phyloP scores from a whole-genome alignment of 2,329 filamentous ascomycete genomes.

The Fusarium camptoceras region DNA sequence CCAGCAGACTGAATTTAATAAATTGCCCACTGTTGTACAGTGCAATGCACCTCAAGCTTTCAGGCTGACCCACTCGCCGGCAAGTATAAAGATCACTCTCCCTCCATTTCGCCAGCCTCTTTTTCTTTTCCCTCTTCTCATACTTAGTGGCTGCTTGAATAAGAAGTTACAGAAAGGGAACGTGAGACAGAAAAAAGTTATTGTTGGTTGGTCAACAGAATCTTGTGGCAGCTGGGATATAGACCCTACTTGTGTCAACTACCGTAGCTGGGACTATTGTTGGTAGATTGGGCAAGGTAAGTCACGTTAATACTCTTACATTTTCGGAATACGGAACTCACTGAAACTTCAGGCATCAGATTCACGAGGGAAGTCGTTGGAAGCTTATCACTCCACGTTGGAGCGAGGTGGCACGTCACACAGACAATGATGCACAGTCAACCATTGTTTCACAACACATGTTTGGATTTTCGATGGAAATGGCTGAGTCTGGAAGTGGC shows the following conservation, averaged over 20 bases:
- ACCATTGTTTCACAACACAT: neutral
- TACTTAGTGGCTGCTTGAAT: no score
- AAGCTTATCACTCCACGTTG: neutral
- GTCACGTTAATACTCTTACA: neutral
- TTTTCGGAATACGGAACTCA: neutral
- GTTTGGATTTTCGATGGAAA: neutral
- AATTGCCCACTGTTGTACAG: neutral
- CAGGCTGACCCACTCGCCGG: neutral
- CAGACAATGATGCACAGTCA: constrained; percentile 18
- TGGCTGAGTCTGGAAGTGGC: constrained; percentile 16
- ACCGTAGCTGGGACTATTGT: neutral
- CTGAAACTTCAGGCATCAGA: neutral
- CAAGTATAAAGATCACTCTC: neutral
- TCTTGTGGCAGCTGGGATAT: neutral
- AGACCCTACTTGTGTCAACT: neutral
- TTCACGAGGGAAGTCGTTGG: neutral
- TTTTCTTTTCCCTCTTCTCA: neutral
- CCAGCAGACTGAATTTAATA: neutral
- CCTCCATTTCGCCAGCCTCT: no score
- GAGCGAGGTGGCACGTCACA: neutral
- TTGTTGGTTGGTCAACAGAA: no score
- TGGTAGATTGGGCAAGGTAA: neutral
- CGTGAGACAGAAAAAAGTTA: no score
- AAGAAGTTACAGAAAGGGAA: no score
- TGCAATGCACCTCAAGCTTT: neutral